A percentile compares a stretch with the other conserved stretches of the same genome.
phyloP scores from a whole-genome alignment of 2,329 filamentous ascomycete genomes.

The Bisporella sp. region DNA sequence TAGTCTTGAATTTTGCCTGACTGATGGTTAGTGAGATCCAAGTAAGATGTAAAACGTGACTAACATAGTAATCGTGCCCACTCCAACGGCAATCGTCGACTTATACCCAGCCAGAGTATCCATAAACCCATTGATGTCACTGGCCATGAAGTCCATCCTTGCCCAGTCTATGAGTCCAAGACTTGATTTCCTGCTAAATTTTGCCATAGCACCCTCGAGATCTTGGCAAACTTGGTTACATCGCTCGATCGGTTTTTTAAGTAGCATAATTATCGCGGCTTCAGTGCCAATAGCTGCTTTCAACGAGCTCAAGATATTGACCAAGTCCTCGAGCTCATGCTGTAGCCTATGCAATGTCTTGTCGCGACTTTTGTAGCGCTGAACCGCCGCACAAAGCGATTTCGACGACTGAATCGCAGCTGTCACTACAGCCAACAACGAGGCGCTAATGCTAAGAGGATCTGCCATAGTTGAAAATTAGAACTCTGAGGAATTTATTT shows the following conservation, averaged over 20 bases:
- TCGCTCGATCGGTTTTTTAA: conserved; percentile 30
- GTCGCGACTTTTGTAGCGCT: conserved; percentile 29
- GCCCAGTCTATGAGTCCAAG: conserved; percentile 32
- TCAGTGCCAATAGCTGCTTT: conserved; percentile 19
- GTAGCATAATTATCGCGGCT: conserved; percentile 24
- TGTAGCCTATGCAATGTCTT: conserved; percentile 29
- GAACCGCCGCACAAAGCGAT: conserved; percentile 28
- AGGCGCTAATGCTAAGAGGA: conserved; percentile 29
- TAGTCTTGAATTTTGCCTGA: too few species aligned
- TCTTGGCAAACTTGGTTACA: conserved; percentile 31
- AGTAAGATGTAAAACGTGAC: conserved; percentile 3
- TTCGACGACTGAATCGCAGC: conserved; percentile 29
- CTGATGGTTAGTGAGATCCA: conserved; percentile 17
- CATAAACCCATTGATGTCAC: conserved; percentile 34
- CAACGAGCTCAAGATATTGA: conserved; percentile 27
- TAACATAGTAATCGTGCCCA: conserved; percentile 32
- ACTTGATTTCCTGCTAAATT: conserved; percentile 29
- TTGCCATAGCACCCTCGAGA: conserved; percentile 30
- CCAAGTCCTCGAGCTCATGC: conserved; percentile 28
- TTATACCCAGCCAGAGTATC: conserved; percentile 33
- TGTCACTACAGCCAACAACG: conserved; percentile 27
- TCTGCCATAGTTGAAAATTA: conserved; percentile 13
- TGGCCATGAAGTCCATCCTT: conserved; percentile 35
- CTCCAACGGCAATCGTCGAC: conserved; percentile 31
- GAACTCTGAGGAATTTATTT: too few species aligned